phyloP scores from a whole-genome alignment of 2,329 filamentous ascomycete genomes.

The Davidsoniella neocaledoniae region DNA sequence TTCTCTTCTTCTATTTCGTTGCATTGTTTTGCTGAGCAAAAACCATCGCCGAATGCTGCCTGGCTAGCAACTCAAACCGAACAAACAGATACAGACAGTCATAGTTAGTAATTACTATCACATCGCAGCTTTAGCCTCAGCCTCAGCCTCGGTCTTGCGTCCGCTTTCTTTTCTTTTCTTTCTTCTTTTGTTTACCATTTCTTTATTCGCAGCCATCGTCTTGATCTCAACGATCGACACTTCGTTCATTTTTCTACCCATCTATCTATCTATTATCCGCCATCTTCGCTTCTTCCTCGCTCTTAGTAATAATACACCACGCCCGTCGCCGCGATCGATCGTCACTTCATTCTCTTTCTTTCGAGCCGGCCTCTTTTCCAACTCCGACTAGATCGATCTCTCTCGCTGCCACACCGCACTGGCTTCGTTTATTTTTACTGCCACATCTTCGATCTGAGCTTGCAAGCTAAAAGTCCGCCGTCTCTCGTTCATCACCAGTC shows the following conservation, averaged over 20 bases:
- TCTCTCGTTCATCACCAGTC: no score
- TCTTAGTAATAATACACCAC: not conserved
- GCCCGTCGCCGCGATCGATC: not conserved
- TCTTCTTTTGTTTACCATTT: not conserved
- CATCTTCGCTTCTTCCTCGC: no score
- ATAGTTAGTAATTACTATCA: slow-evolving; percentile 1
- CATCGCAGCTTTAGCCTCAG: not conserved
- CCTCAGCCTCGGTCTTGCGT: not conserved
- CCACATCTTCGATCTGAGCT: no score
- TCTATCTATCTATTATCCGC: no score
- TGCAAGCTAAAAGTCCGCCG: no score
- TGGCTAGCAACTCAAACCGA: no score
- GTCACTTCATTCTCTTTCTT: not conserved
- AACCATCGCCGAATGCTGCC: not conserved
- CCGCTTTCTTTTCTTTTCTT: not conserved
- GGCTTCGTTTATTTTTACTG: no score
- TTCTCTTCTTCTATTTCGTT: not conserved
- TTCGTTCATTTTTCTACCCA: no score
- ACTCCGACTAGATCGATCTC: slow-evolving; percentile 6
- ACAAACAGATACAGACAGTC: not conserved
- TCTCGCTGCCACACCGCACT: not conserved
- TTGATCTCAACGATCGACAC: no score
- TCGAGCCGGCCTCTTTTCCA: slow-evolving; percentile 3
- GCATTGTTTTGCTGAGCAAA: slow-evolving; percentile 4
- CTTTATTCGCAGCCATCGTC: no score